Evolutionary conservation across 1,139 yeast genomes (phyloP).

Genomic region (Candida smagusa): DNA sequence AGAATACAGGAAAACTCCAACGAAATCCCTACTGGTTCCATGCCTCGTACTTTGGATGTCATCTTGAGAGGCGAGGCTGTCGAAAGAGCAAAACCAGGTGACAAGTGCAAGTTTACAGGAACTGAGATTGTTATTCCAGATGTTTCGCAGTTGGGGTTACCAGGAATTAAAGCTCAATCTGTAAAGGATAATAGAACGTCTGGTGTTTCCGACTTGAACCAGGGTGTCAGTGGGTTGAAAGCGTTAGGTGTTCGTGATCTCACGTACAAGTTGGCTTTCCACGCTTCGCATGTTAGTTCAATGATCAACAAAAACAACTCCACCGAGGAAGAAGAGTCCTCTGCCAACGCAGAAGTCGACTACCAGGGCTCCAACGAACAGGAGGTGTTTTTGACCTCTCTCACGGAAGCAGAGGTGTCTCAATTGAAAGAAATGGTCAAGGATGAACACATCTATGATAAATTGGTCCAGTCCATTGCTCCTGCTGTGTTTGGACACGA

Average conservation of each 20-base stretch:
- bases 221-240: slow-evolving; percentile 84
- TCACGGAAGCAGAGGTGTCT: slow-evolving; percentile 78
- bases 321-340: slow-evolving; percentile 34
- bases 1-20: slow-evolving; percentile 93
- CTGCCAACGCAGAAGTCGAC: slow-evolving; percentile 27
- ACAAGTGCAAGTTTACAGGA: slow-evolving; percentile 91
- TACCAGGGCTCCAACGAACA: slow-evolving; percentile 56
- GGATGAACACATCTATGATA: slow-evolving; percentile 81
- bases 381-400: slow-evolving; percentile 72
- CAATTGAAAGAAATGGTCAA: slow-evolving; percentile 91
- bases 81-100: slow-evolving; percentile 97
- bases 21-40: slow-evolving; percentile 97
- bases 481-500: slow-evolving; percentile 99
- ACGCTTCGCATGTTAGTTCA: slow-evolving; percentile 82
- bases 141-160: slow-evolving; percentile 90
- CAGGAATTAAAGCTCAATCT: slow-evolving; percentile 90
- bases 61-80: slow-evolving; percentile 92
- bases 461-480: slow-evolving; percentile 84
- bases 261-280: slow-evolving; percentile 86
- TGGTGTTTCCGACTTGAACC: slow-evolving; percentile 63
- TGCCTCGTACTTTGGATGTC: slow-evolving; percentile 97
- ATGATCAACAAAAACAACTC: slow-evolving; percentile 48
- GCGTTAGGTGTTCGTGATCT: slow-evolving; percentile 91
- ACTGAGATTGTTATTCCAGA: slow-evolving; percentile 96
- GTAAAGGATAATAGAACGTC: slow-evolving; percentile 56